phyloP scores from a whole-genome alignment of 345 rosid species.

The Salix arbutifolia region DNA sequence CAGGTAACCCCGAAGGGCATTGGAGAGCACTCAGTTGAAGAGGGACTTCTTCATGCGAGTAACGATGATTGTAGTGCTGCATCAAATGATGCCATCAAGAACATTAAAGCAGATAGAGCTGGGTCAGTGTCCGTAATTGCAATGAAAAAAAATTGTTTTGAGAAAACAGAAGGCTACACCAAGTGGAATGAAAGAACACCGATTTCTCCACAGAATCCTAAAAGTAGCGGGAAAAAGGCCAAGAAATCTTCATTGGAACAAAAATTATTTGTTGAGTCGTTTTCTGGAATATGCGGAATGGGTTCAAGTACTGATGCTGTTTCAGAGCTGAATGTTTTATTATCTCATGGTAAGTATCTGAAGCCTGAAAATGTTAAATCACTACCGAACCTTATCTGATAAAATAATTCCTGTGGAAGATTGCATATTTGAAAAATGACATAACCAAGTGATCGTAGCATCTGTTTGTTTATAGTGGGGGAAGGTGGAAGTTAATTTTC shows the following conservation, averaged over 20 bases:
- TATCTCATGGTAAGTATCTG: constrained; percentile 3
- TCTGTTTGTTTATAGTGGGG: neutral
- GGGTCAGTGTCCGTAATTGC: neutral
- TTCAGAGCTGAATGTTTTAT: neutral
- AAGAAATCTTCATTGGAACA: neutral
- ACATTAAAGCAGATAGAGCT: neutral
- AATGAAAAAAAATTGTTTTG: neutral
- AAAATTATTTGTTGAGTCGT: neutral
- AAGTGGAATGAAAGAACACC: neutral
- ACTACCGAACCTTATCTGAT: no score
- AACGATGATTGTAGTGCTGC: neutral
- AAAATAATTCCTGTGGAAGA: neutral
- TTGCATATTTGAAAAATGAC: neutral
- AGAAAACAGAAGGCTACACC: neutral
- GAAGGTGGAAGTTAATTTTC: neutral
- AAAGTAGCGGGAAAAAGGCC: neutral
- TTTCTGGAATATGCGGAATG: neutral
- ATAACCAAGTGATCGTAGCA: neutral
- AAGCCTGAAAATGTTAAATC: neutral
- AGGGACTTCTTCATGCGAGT: neutral
- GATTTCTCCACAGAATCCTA: neutral
- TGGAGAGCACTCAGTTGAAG: neutral
- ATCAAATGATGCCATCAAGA: neutral
- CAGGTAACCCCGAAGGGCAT: neutral
- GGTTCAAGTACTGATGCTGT: constrained; percentile 1